Evolutionary conservation across 306 rosid species (phyloP).

Genomic region (Coriaria nepalensis): DNA sequence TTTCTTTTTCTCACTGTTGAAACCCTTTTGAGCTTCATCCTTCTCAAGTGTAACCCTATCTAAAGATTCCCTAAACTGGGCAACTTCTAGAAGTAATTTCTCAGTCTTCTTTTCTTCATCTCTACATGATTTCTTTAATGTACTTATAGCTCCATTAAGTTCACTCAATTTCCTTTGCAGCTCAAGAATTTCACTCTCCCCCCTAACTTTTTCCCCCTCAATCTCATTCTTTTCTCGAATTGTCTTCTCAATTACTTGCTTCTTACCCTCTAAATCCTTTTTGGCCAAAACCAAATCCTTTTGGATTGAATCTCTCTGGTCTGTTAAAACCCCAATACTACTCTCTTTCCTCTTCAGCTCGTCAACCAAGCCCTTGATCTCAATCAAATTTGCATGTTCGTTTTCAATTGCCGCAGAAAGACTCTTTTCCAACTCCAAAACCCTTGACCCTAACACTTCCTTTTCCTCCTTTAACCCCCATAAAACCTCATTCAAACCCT

Average conservation of each 20-base stretch:
- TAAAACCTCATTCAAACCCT: conserved; percentile 14
- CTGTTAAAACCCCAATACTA: conserved; percentile 22
- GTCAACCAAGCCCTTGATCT: conserved; percentile 16
- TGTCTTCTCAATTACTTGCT: conserved; percentile 18
- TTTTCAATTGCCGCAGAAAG: conserved; percentile 19
- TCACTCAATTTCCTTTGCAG: conserved; percentile 19
- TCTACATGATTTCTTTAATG: conserved; percentile 10
- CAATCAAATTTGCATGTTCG: conserved; percentile 22
- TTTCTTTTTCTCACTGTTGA: conserved; percentile 33
- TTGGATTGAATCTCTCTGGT: conserved; percentile 6
- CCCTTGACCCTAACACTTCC: conserved; percentile 10
- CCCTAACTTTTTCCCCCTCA: conserved; percentile 22
- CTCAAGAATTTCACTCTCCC: conserved; percentile 24
- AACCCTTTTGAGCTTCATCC: conserved; percentile 18
- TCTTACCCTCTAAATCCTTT: conserved; percentile 21
- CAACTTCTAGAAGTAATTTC: conserved; percentile 23
- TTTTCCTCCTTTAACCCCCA: conserved; percentile 16
- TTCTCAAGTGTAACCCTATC: conserved; percentile 15
- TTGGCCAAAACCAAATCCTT: conserved; percentile 11
- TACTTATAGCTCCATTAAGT: conserved; percentile 17
- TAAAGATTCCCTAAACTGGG: conserved; percentile 9
- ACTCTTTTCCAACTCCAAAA: conserved; percentile 22
- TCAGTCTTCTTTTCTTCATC: conserved; percentile 25
- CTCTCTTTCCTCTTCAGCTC: conserved; percentile 35
- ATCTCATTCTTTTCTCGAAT: conserved; percentile 20